These are phyloP conservation scores for Nicotiana rustica DNA, from an alignment of 305 asterid genomes.

Conservation along the genomic window DNA sequence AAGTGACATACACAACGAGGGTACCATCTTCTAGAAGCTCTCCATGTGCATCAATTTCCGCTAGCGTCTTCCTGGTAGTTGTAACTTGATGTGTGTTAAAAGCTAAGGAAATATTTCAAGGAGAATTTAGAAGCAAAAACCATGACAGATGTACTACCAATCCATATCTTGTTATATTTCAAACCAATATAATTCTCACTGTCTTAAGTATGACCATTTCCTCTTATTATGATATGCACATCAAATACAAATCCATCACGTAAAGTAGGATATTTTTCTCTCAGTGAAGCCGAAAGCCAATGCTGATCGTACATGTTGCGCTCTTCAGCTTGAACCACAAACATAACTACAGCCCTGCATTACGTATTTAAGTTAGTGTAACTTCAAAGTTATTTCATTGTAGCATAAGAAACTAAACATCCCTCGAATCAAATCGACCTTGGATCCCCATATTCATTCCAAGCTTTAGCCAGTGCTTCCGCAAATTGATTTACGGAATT, in stretches of 20 bases:
- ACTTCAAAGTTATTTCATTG: conserved; percentile 20
- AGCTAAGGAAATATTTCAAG: conserved; percentile 63
- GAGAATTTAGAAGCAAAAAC: conserved; percentile 35
- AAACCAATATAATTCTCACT: background rate
- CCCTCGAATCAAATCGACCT: conserved; percentile 52
- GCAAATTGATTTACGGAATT: conserved; percentile 71
- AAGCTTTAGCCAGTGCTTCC: conserved; percentile 79
- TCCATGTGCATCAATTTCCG: conserved; percentile 82
- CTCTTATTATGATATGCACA: background rate
- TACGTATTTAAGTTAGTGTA: conserved; percentile 41
- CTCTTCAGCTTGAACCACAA: conserved; percentile 89
- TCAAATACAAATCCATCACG: background rate
- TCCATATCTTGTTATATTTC: background rate
- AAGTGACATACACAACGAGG: conserved; percentile 75
- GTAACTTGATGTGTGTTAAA: conserved; percentile 68
- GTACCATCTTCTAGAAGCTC: conserved; percentile 81
- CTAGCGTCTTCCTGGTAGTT: conserved; percentile 84
- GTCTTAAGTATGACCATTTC: background rate
- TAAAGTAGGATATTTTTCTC: conserved; percentile 75
- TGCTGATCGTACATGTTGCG: conserved; percentile 96
- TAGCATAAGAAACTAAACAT: conserved; percentile 31
- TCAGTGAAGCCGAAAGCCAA: conserved; percentile 74
- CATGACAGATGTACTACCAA: background rate
- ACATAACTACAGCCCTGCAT: conserved; percentile 82
- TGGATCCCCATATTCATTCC: conserved; percentile 86